phyloP scores from a whole-genome alignment of 805 yeast species.

The Candida vartiovaarae region DNA sequence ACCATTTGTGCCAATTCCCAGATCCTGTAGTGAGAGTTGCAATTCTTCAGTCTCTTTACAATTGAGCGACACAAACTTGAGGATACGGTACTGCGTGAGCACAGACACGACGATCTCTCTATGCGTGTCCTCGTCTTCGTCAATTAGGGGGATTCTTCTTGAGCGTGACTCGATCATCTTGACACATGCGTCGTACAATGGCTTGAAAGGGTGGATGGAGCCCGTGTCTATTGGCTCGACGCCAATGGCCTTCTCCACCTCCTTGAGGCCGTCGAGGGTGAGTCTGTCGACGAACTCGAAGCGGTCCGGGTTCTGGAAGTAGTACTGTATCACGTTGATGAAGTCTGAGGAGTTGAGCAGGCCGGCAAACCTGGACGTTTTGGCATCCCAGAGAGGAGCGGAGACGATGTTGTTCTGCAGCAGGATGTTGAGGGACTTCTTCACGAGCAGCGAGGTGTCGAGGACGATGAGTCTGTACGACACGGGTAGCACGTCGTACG shows the following conservation, averaged over 20 bases:
- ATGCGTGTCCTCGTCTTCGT: constrained; percentile 85
- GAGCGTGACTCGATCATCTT: constrained; percentile 86
- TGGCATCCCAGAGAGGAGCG: constrained; percentile 95
- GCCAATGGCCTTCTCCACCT: constrained; percentile 82
- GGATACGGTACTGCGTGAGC: constrained; percentile 89
- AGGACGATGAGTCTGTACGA: constrained; percentile 87
- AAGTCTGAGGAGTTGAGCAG: constrained; percentile 87
- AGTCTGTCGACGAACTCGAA: constrained; percentile 82
- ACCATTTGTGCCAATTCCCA: constrained; percentile 54
- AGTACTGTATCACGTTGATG: constrained; percentile 90
- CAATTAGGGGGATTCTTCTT: constrained; percentile 89
- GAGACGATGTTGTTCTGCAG: constrained; percentile 91
- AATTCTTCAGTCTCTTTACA: constrained; percentile 90
- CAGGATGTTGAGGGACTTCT: constrained; percentile 82
- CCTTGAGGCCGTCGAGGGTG: constrained; percentile 77
- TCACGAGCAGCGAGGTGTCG: constrained; percentile 85
- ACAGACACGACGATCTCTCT: constrained; percentile 94
- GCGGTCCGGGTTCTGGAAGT: constrained; percentile 81
- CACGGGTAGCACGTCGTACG: constrained; percentile 95
- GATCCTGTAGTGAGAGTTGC: constrained; percentile 63
- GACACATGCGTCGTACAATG: constrained; percentile 87
- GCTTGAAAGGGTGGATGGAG: constrained; percentile 84
- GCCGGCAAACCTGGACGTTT: constrained; percentile 88
- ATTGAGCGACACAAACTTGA: constrained; percentile 91
- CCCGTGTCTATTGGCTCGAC: constrained; percentile 80